Conservation (phyloP, 2,329 filamentous ascomycete species). For the Taxawa tesnikishii region DNA sequence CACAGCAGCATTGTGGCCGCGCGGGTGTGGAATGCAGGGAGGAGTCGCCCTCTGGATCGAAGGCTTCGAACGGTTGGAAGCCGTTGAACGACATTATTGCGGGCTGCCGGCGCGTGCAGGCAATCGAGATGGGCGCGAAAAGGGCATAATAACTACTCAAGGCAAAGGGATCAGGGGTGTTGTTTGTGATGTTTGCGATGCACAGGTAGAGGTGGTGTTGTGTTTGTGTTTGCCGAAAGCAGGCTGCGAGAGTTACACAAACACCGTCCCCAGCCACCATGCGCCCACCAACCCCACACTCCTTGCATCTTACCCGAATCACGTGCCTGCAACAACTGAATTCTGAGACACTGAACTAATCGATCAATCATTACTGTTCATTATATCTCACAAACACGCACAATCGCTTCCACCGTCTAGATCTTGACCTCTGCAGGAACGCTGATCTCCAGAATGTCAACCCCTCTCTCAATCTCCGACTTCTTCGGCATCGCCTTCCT, state of each 20-base stretch:
- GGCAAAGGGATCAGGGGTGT: background rate
- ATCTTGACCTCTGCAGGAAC: conserved; percentile 34
- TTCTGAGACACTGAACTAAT: no score
- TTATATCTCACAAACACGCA: no score
- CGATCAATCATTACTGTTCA: no score
- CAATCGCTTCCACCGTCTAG: no score
- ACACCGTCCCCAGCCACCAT: no score
- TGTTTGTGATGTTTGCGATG: no score
- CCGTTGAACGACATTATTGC: conserved; percentile 7
- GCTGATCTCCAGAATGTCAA: conserved; percentile 32
- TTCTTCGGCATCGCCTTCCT: conserved; percentile 72
- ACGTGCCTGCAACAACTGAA: no score
- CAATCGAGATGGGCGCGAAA: background rate
- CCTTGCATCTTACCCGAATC: no score
- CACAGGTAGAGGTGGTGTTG: no score
- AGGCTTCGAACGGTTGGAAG: conserved; percentile 3
- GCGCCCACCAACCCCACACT: no score
- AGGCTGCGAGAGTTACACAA: no score
- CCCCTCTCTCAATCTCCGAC: conserved; percentile 56
- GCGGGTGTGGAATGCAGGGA: conserved; percentile 6
- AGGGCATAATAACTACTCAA: background rate
- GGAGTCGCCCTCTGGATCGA: conserved; percentile 1
- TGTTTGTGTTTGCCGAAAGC: no score
- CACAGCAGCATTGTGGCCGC: conserved; percentile 72
- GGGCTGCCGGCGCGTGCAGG: background rate